These are phyloP conservation scores for Boletus rubropictus DNA, from an alignment of 768 basidiomycete genomes.

Conservation along the genomic window DNA sequence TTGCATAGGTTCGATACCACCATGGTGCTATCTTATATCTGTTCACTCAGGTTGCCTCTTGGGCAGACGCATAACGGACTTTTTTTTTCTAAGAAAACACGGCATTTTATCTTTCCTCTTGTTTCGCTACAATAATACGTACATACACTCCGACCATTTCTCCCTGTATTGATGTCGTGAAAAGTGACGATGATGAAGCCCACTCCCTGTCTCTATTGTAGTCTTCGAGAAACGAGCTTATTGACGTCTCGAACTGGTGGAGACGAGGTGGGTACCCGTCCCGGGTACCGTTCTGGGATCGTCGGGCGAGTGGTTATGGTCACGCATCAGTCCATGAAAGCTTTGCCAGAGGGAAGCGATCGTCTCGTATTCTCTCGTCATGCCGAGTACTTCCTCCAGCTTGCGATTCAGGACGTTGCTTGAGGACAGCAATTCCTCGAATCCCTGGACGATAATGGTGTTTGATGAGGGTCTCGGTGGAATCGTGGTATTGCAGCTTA, in stretches of 20 bases:
- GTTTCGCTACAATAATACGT: slow-evolving; percentile 32
- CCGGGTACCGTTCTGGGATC: slow-evolving; percentile 46
- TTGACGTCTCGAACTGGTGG: slow-evolving; percentile 26
- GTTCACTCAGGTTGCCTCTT: slow-evolving; percentile 35
- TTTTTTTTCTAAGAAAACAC: slow-evolving; percentile 11
- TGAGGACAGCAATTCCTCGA: slow-evolving; percentile 80
- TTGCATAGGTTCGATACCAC: background rate
- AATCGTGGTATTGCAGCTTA: slow-evolving; percentile 30
- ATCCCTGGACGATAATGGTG: slow-evolving; percentile 49
- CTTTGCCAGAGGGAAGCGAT: slow-evolving; percentile 81
- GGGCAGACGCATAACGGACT: slow-evolving; percentile 50
- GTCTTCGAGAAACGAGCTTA: slow-evolving; percentile 2
- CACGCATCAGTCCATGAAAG: slow-evolving; percentile 73
- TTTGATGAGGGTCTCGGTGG: background rate
- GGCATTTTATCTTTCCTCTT: slow-evolving; percentile 26
- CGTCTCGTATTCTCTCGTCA: slow-evolving; percentile 88
- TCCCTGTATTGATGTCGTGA: slow-evolving; percentile 31
- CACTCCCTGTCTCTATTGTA: slow-evolving; percentile 11
- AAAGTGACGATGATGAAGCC: slow-evolving; percentile 17
- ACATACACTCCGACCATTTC: slow-evolving; percentile 22
- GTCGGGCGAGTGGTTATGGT: slow-evolving; percentile 33
- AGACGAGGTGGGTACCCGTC: slow-evolving; percentile 63
- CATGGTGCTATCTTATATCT: background rate
- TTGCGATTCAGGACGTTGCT: slow-evolving; percentile 86
- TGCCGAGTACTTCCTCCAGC: slow-evolving; percentile 86